These are phyloP conservation scores for Pisolithus sp. DNA, from an alignment of 768 basidiomycete genomes.

Conservation along the genomic window DNA sequence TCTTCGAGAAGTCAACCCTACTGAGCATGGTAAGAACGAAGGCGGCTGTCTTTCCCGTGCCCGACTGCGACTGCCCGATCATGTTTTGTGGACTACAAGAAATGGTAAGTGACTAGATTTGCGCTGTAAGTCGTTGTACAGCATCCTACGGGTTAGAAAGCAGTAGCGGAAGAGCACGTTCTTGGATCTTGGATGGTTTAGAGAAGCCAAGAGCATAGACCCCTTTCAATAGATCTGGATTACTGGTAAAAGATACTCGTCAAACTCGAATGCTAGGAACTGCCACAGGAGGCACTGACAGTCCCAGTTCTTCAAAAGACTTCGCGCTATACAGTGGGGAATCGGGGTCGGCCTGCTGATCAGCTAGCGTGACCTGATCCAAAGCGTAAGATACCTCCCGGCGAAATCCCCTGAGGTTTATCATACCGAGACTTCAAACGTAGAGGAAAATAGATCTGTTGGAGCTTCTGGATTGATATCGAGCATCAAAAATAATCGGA, in stretches of 20 bases:
- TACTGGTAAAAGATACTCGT: constrained; percentile 35
- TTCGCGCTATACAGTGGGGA: constrained; percentile 94
- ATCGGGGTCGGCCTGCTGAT: constrained; percentile 91
- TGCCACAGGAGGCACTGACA: constrained; percentile 48
- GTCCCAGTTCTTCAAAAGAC: constrained; percentile 90
- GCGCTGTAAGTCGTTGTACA: not conserved
- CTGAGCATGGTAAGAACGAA: constrained; percentile 97
- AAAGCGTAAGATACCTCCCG: constrained; percentile 2
- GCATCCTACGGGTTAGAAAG: constrained; percentile 79
- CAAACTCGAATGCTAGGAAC: not conserved
- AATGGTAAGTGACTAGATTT: constrained; percentile 4
- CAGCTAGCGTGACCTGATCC: constrained; percentile 84
- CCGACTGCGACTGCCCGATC: constrained; percentile 99
- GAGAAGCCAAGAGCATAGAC: constrained; percentile 94
- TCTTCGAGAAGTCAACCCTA: constrained; percentile 76
- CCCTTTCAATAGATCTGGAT: constrained; percentile 85
- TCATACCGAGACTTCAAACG: constrained; percentile 75
- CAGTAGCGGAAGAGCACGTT: constrained; percentile 88
- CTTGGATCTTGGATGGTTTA: constrained; percentile 98
- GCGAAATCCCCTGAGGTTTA: not conserved
- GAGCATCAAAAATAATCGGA: not conserved
- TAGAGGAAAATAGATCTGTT: constrained; percentile 68
- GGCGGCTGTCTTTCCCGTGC: constrained; percentile 98
- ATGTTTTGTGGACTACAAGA: constrained; percentile 86
- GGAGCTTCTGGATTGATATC: constrained; percentile 16